A percentile compares a stretch with the other conserved stretches of the same genome.
phyloP scores from a whole-genome alignment of 2,329 filamentous ascomycete genomes.

The Aspergillus quadrilineatus region DNA sequence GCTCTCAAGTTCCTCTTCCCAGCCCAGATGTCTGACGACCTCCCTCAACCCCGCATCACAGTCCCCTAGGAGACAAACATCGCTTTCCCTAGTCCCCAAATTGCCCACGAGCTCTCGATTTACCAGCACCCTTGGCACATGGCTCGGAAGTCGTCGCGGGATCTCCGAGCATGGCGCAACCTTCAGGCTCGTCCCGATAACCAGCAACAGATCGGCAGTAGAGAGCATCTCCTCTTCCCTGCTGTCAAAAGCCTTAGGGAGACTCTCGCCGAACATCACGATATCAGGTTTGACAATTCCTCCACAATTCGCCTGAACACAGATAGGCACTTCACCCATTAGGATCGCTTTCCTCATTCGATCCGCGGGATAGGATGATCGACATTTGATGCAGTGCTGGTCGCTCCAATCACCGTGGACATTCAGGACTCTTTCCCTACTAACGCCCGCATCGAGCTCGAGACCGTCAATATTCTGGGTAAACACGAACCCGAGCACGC shows the following conservation, averaged over 20 bases:
- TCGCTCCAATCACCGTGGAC: slow-evolving; percentile 84
- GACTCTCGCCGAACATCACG: slow-evolving; percentile 75
- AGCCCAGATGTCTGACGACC: slow-evolving; percentile 72
- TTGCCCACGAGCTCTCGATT: slow-evolving; percentile 76
- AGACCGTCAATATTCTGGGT: slow-evolving; percentile 93
- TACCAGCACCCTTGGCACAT: slow-evolving; percentile 70
- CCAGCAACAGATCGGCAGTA: slow-evolving; percentile 7
- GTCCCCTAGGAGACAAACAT: slow-evolving; percentile 71
- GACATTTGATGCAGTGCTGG: slow-evolving; percentile 81
- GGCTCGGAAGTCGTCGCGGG: slow-evolving; percentile 58
- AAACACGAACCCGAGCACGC: slow-evolving; percentile 74
- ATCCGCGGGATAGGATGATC: slow-evolving; percentile 62
- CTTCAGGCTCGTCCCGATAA: slow-evolving; percentile 55
- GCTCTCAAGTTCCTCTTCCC: slow-evolving; percentile 72
- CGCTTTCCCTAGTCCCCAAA: slow-evolving; percentile 69
- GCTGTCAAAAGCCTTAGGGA: slow-evolving; percentile 60
- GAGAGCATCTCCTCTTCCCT: slow-evolving; percentile 40
- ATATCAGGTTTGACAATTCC: slow-evolving; percentile 83
- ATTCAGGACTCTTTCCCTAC: slow-evolving; percentile 71
- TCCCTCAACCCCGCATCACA: slow-evolving; percentile 73
- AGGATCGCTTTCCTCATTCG: slow-evolving; percentile 67
- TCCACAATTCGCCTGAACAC: slow-evolving; percentile 57
- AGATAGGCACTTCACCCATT: slow-evolving; percentile 66
- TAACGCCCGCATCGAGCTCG: slow-evolving; percentile 77
- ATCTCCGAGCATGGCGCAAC: slow-evolving; percentile 79